phyloP scores from a whole-genome alignment of 2,329 filamentous ascomycete species.

The Aspergillus quadricinctus region DNA sequence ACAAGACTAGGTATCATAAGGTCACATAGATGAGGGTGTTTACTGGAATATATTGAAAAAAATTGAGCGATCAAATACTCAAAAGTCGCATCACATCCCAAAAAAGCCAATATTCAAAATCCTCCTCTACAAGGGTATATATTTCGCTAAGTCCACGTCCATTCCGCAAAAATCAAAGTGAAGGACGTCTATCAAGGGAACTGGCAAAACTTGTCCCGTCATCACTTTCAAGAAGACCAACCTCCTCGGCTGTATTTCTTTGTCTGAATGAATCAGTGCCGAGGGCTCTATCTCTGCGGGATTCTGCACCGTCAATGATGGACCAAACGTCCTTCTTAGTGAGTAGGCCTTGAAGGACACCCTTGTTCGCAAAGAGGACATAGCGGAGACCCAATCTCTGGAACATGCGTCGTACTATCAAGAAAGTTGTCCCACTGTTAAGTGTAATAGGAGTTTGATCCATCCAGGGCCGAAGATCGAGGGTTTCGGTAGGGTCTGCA shows the following conservation, averaged over 20 bases:
- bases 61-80: not conserved
- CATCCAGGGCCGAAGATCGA: conserved; percentile 96
- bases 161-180: conserved; percentile 19
- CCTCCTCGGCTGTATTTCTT: conserved; percentile 28
- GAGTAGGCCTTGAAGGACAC: conserved; percentile 74
- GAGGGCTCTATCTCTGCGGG: conserved; percentile 35
- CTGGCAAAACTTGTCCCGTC: conserved; percentile 29
- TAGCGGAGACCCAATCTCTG: conserved; percentile 90
- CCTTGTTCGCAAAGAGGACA: conserved; percentile 79
- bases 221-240: conserved; percentile 35
- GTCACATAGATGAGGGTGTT: not conserved
- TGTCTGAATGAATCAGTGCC: conserved; percentile 24
- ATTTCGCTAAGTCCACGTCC: not conserved
- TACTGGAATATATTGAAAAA: not conserved
- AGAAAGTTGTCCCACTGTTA: conserved; percentile 68
- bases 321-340: conserved; percentile 99
- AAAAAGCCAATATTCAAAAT: not conserved
- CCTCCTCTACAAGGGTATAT: not conserved
- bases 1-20: not conserved
- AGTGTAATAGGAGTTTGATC: conserved; percentile 95
- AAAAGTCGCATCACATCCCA: not conserved
- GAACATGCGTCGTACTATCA: conserved; percentile 88
- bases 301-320: conserved; percentile 74
- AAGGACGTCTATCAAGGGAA: conserved; percentile 29
- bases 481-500: conserved; percentile 68